Percentiles rank a stretch among this genome's conserved stretches.
phyloP scores from a whole-genome alignment of 495 filamentous ascomycete species.

The Hypoxylon lenormandii region DNA sequence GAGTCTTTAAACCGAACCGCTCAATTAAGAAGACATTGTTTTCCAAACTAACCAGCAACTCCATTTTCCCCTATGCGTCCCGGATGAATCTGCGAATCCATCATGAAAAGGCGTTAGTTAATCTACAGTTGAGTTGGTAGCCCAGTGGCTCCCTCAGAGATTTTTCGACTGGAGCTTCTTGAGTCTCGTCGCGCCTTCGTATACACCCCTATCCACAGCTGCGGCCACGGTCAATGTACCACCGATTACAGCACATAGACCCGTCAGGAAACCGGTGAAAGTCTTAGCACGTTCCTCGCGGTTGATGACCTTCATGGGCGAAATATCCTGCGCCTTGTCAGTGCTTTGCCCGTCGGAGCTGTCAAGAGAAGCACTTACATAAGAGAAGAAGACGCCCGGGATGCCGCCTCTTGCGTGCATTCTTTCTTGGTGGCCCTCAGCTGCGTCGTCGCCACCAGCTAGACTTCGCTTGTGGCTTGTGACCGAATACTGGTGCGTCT shows the following conservation, averaged over 20 bases:
- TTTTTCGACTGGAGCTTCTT: slow-evolving; percentile 83
- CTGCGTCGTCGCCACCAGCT: slow-evolving; percentile 79
- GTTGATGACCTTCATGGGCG: slow-evolving; percentile 99
- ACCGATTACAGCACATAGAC: slow-evolving; percentile 92
- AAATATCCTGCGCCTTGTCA: slow-evolving; percentile 79
- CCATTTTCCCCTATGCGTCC: slow-evolving; percentile 33
- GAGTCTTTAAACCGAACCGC: neutral
- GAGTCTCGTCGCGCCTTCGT: slow-evolving; percentile 83
- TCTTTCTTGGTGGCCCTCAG: slow-evolving; percentile 88
- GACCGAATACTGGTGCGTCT: slow-evolving; percentile 97
- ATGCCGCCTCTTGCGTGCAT: slow-evolving; percentile 90
- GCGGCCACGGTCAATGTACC: slow-evolving; percentile 96
- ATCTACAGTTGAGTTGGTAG: slow-evolving; percentile 29
- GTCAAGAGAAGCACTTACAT: slow-evolving; percentile 69
- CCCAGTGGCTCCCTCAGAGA: slow-evolving; percentile 30
- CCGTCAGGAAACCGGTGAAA: slow-evolving; percentile 89
- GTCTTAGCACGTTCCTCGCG: slow-evolving; percentile 87
- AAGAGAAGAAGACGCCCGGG: slow-evolving; percentile 97
- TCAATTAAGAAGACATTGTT: slow-evolving; percentile 12
- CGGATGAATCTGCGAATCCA: slow-evolving; percentile 14
- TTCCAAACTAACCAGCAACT: slow-evolving; percentile 36
- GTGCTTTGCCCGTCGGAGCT: neutral
- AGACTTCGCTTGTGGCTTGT: slow-evolving; percentile 93
- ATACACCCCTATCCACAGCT: slow-evolving; percentile 88
- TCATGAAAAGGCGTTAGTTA: slow-evolving; percentile 17